phyloP scores from a whole-genome alignment of 495 filamentous ascomycete genomes.

The Hypomontagnella submonticulosa region DNA sequence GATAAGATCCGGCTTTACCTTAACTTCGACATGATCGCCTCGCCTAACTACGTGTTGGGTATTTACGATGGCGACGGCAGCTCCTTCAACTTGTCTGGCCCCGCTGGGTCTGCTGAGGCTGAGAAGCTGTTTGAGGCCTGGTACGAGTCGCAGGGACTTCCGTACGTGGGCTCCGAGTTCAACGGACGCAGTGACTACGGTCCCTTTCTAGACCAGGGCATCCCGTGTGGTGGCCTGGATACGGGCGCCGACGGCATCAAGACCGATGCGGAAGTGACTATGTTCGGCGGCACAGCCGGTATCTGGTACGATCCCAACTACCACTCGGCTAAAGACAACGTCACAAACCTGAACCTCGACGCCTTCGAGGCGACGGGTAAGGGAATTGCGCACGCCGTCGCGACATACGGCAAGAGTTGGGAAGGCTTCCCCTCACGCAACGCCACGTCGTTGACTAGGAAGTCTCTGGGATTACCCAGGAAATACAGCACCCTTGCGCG shows the following conservation, averaged over 20 bases:
- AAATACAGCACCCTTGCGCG: constrained; percentile 19
- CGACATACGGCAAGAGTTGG: constrained; percentile 67
- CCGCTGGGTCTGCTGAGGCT: constrained; percentile 70
- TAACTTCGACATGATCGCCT: constrained; percentile 84
- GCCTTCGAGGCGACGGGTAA: constrained; percentile 70
- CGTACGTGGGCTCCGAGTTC: constrained; percentile 65
- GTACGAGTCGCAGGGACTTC: constrained; percentile 57
- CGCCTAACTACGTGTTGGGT: constrained; percentile 73
- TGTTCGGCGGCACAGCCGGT: constrained; percentile 71
- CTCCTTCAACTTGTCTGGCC: constrained; percentile 69
- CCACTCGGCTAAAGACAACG: constrained; percentile 66
- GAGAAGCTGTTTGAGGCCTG: constrained; percentile 72
- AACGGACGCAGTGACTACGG: constrained; percentile 75
- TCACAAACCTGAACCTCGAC: constrained; percentile 67
- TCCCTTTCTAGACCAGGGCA: constrained; percentile 71
- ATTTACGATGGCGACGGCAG: constrained; percentile 78
- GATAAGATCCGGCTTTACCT: constrained; percentile 73
- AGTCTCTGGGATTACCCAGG: neutral
- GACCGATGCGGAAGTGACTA: constrained; percentile 65
- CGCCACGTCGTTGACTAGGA: constrained; percentile 29
- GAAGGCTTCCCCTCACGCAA: constrained; percentile 47
- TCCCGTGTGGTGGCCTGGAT: constrained; percentile 73
- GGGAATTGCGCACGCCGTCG: constrained; percentile 72
- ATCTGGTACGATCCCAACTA: constrained; percentile 71
- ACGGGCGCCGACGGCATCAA: constrained; percentile 76